These are phyloP conservation scores for Glycine tomentella DNA, from an alignment of 306 rosid genomes.

Conservation along the genomic window DNA sequence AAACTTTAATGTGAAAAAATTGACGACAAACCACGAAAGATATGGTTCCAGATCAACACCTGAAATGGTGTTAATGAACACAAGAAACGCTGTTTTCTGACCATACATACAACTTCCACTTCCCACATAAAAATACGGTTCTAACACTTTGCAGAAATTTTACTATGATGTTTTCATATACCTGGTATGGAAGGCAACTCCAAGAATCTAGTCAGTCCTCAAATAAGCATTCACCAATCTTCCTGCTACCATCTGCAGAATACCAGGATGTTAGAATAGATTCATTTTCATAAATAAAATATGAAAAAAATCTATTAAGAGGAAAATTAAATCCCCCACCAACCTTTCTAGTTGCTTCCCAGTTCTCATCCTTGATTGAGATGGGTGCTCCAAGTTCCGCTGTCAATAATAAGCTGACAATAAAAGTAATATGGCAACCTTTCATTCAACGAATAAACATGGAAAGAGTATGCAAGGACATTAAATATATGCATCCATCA, in stretches of 20 bases:
- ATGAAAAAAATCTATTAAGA: not conserved
- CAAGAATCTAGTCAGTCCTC: constrained; percentile 67
- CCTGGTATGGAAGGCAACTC: constrained; percentile 65
- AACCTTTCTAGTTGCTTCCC: constrained; percentile 67
- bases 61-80: not conserved
- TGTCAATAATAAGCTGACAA: constrained; percentile 32
- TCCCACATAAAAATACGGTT: not conserved
- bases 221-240: constrained; percentile 77
- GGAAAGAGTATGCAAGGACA: constrained; percentile 19
- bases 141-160: not conserved
- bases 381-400: constrained; percentile 72
- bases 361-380: constrained; percentile 62
- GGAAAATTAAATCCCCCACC: not conserved
- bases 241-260: constrained; percentile 71
- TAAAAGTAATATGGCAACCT: not conserved
- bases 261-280: not conserved
- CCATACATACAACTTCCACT: not conserved
- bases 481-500: constrained; percentile 5
- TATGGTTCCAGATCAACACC: not conserved
- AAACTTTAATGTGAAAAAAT: too few species aligned
- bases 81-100: not conserved
- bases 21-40: not conserved
- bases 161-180: constrained; percentile 20
- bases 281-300: not conserved
- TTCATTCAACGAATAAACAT: not conserved